Conservation (phyloP, 352 stramenopile genomes). For the Phytophthora foliorum region DNA sequence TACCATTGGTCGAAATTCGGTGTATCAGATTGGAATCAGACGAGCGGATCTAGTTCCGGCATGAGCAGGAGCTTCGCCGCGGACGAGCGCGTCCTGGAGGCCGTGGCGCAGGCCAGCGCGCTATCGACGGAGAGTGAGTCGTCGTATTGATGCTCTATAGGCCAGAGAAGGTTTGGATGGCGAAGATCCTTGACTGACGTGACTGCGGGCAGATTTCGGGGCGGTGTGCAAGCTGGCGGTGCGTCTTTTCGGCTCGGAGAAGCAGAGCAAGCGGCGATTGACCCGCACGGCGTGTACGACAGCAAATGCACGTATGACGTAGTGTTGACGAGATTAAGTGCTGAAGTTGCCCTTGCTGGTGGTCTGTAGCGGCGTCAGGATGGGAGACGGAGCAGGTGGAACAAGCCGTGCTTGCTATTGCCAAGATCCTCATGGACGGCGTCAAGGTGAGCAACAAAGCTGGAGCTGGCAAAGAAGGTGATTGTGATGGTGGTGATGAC, state of each 20-base stretch:
- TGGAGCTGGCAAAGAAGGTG: not conserved
- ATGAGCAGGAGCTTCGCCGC: constrained; percentile 60
- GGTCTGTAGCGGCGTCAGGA: constrained; percentile 56
- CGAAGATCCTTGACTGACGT: not conserved
- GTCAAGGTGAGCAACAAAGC: constrained; percentile 52
- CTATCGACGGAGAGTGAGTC: constrained; percentile 55
- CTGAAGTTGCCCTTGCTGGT: not conserved
- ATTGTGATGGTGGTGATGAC: not conserved
- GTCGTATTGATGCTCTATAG: not conserved
- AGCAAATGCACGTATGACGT: not conserved
- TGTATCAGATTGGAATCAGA: constrained; percentile 37
- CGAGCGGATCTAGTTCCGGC: constrained; percentile 24
- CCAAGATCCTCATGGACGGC: constrained; percentile 82
- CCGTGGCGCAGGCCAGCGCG: constrained; percentile 41
- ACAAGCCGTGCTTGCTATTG: constrained; percentile 60
- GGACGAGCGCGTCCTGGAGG: constrained; percentile 74
- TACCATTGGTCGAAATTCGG: constrained; percentile 30
- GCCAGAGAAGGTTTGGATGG: not conserved
- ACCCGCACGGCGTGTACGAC: constrained; percentile 66
- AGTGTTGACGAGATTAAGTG: not conserved
- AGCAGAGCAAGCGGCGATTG: constrained; percentile 70
- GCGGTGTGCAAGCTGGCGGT: constrained; percentile 63
- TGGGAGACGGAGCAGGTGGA: constrained; percentile 71
- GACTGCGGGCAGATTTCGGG: constrained; percentile 58
- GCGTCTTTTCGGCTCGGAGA: constrained; percentile 69